phyloP scores from a whole-genome alignment of 225 moss, liverwort and hornwort genomes.

The Straminergon stramineum region DNA sequence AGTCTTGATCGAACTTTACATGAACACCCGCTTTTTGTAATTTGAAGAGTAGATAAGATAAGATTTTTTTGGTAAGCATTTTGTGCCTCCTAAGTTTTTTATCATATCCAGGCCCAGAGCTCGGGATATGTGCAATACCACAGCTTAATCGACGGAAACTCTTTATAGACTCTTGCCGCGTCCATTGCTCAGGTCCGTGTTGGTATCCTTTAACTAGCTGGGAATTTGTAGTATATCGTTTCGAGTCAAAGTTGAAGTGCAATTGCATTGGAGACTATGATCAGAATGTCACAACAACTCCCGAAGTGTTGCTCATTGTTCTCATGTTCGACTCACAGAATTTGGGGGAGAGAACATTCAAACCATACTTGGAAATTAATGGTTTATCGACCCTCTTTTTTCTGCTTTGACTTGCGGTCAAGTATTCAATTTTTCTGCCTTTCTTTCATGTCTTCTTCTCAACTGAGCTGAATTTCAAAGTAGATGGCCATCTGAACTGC shows the following conservation, averaged over 20 bases:
- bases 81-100: background rate
- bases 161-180: conserved; percentile 65
- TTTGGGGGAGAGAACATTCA: conserved; percentile 63
- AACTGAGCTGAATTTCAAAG: background rate
- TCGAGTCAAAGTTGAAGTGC: background rate
- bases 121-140: conserved; percentile 58
- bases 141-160: conserved; percentile 65
- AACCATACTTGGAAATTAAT: conserved; percentile 63
- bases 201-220: background rate
- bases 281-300: background rate
- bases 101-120: conserved; percentile 40
- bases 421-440: conserved; percentile 25
- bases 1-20: background rate
- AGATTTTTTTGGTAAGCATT: background rate
- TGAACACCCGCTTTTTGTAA: background rate
- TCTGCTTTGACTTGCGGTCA: conserved; percentile 63
- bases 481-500: background rate
- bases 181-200: conserved; percentile 60
- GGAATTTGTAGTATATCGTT: background rate
- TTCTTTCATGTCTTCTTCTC: background rate
- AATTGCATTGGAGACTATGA: background rate
- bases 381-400: conserved; percentile 67
- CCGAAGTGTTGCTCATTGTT: background rate
- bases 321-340: conserved; percentile 34
- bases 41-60: background rate